Evolutionary conservation across 73 alveolate genomes (phyloP).

Genomic region (Paramecium bursaria): DNA sequence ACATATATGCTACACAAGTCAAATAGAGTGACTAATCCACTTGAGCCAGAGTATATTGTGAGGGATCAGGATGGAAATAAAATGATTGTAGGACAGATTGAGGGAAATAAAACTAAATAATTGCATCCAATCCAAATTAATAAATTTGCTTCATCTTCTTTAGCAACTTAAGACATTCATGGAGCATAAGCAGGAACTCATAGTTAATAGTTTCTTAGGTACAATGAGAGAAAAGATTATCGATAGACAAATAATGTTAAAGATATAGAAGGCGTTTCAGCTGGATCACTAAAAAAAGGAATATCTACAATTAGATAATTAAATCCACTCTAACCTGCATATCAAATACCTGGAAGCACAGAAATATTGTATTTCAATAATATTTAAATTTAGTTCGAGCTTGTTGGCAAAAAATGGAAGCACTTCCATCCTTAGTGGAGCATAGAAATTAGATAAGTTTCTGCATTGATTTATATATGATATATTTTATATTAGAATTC

Average conservation of each 20-base stretch:
- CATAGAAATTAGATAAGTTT: slow-evolving; percentile 43
- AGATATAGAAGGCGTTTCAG: slow-evolving; percentile 43
- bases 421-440: neutral
- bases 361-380: slow-evolving; percentile 19
- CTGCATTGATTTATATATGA: too few relatives aligned
- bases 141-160: slow-evolving; percentile 22
- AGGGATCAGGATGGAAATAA: slow-evolving; percentile 42
- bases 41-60: slow-evolving; percentile 4
- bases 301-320: slow-evolving; percentile 8
- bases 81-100: slow-evolving; percentile 15
- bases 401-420: slow-evolving; percentile 34
- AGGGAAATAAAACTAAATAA: slow-evolving; percentile 44
- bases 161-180: slow-evolving; percentile 24
- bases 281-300: slow-evolving; percentile 61
- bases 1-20: slow-evolving; percentile 8
- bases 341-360: slow-evolving; percentile 53
- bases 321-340: slow-evolving; percentile 37
- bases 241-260: slow-evolving; percentile 18
- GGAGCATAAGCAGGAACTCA: slow-evolving; percentile 60
- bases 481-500: too few relatives aligned
- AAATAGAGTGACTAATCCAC: slow-evolving; percentile 15
- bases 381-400: neutral
- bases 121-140: slow-evolving; percentile 18
- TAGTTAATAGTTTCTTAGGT: slow-evolving; percentile 12
- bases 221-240: slow-evolving; percentile 54